phyloP scores from a whole-genome alignment of 2,329 filamentous ascomycete species.

The Fusarium protoensiforme region DNA sequence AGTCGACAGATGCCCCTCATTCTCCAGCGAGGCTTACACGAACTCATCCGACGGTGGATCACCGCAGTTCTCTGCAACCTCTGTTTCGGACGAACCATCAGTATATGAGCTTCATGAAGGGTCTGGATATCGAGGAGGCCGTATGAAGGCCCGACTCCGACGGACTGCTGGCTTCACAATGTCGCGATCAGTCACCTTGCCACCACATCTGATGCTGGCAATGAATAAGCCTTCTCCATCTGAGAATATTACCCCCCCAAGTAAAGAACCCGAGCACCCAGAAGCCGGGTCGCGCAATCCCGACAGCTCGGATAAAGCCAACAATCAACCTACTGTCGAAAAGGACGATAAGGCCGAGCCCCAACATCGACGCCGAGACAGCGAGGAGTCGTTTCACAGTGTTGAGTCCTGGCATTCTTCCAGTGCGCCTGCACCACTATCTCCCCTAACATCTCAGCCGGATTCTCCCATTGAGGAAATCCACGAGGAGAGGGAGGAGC shows the following conservation, averaged over 20 bases:
- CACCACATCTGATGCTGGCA: slow-evolving; percentile 42
- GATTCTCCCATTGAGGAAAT: slow-evolving; percentile 48
- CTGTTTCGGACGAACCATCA: slow-evolving; percentile 14
- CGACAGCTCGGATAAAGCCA: neutral
- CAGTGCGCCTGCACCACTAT: slow-evolving; percentile 51
- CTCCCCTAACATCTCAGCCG: slow-evolving; percentile 55
- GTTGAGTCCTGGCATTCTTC: slow-evolving; percentile 64
- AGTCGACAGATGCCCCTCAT: slow-evolving; percentile 7
- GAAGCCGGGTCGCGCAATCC: neutral
- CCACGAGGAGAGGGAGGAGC: slow-evolving; percentile 4
- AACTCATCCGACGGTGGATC: slow-evolving; percentile 11
- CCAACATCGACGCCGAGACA: slow-evolving; percentile 27
- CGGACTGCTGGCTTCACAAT: slow-evolving; percentile 46
- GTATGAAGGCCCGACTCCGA: slow-evolving; percentile 46
- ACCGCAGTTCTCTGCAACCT: slow-evolving; percentile 13
- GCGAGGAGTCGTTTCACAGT: slow-evolving; percentile 65
- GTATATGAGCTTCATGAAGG: slow-evolving; percentile 47
- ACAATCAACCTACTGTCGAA: neutral
- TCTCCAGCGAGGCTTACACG: neutral
- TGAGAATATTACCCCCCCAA: neutral
- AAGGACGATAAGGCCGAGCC: slow-evolving; percentile 2
- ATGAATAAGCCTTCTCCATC: slow-evolving; percentile 44
- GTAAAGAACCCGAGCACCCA: slow-evolving; percentile 1
- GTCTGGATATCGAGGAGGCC: slow-evolving; percentile 39
- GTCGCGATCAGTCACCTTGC: slow-evolving; percentile 43